phyloP scores from a whole-genome alignment of 2,329 filamentous ascomycete genomes.

The Hymenoscyphus fraxineus region DNA sequence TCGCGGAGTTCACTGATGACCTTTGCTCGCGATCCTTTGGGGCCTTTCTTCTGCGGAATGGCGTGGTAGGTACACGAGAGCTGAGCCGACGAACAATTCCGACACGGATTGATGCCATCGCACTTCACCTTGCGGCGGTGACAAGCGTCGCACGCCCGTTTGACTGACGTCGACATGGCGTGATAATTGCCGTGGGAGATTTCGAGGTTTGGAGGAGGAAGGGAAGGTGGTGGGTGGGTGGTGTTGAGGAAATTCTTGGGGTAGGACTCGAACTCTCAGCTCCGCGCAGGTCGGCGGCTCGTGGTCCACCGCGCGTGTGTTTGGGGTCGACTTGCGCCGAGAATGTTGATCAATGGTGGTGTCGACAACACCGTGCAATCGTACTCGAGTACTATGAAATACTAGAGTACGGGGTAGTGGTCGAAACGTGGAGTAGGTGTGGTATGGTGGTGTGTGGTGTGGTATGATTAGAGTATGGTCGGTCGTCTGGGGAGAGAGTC shows the following conservation, averaged over 20 bases:
- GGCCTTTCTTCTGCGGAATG: conserved; percentile 72
- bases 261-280: background rate
- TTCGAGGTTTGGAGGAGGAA: background rate
- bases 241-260: background rate
- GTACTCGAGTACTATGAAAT: background rate
- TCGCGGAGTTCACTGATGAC: conserved; percentile 71
- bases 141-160: conserved; percentile 67
- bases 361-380: background rate
- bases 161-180: conserved; percentile 38
- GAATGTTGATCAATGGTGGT: conserved; percentile 1
- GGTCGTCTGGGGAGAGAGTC: too few species aligned
- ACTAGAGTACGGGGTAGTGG: conserved; percentile 2
- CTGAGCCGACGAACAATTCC: conserved; percentile 64
- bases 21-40: conserved; percentile 70
- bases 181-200: background rate
- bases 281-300: background rate
- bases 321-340: conserved; percentile 1
- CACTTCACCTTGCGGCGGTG: conserved; percentile 74
- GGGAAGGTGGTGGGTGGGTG: background rate
- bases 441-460: background rate
- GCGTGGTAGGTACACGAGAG: conserved; percentile 71
- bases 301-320: conserved; percentile 2
- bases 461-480: background rate
- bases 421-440: background rate
- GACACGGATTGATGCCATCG: conserved; percentile 66